Evolutionary conservation across 192 early-diverging fungal genomes (phyloP), one percentile per base, ranked within the genome.

Genomic region (Coemansia sp.): DNA sequence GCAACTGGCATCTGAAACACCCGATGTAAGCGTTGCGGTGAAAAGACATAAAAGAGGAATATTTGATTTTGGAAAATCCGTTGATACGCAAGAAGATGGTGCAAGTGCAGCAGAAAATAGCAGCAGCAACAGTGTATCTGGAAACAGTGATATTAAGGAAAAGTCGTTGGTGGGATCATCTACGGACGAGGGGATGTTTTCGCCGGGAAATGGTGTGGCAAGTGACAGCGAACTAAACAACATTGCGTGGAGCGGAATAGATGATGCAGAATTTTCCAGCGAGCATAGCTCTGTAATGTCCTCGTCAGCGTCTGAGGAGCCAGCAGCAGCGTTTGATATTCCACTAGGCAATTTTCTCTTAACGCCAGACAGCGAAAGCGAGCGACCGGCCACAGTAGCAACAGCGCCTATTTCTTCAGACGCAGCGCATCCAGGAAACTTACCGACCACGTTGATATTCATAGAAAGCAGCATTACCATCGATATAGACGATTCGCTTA

Each of bases 171-270:
- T 25, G 22, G 22, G 22, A 25, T 25, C 22, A 25, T 25, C 22
- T 25, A 25, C 22, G 22, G 22, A 25, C 22, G 22, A 25, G 22
- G 22, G 22, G 1, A 25, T 25, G 22, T 25, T 25, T 25, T 25
- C 22, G 22, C 1, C 40, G 22, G 16, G 38, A 11, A 2, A 50
- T 22, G 22, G 5, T 0, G 49, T 18, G 40, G 65, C 48, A 54
- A 30, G 11, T 10, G n/a, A 12, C 45, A 33, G 7, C 5, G 10
- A 20, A 11, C 59, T 48, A 42, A 57, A 66, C 34, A 40, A 33
- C n/a, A 16, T 73, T 38, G 71, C 71, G 1, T 63, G 52, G 61
- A 63, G 71, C 48, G 71, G 71, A 20, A 59, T 73, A 30, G 71
- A 73, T 56, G 17, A 52, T 29, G 51, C 34, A 7, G 48, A 22